phyloP scores from a whole-genome alignment of 2,329 filamentous ascomycete genomes.

The Apiospora aurea region DNA sequence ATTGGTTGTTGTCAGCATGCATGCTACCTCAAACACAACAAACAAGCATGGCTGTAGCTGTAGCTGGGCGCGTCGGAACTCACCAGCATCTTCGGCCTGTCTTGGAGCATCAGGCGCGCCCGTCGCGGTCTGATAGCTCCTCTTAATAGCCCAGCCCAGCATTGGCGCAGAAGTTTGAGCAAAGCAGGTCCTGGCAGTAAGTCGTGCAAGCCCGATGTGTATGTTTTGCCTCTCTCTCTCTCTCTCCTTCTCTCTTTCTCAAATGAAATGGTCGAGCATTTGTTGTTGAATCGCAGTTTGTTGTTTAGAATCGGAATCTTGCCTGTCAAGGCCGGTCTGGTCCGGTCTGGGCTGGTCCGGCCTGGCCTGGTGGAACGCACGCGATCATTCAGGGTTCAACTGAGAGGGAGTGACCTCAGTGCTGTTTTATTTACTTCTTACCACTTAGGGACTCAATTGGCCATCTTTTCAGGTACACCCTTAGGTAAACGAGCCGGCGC shows the following conservation, averaged over 20 bases:
- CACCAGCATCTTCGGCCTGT: constrained; percentile 36
- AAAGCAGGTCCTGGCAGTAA: not conserved
- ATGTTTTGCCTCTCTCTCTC: not conserved
- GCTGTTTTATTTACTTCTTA: constrained; percentile 16
- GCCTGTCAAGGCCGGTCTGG: not conserved
- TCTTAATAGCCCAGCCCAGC: constrained; percentile 67
- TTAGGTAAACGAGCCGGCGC: not conserved
- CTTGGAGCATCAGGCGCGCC: constrained; percentile 43
- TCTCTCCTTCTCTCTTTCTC: not conserved
- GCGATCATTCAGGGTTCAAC: constrained; percentile 5
- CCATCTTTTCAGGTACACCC: not conserved
- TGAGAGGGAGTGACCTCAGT: constrained; percentile 6
- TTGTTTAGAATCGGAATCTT: not conserved
- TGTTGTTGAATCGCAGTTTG: not conserved
- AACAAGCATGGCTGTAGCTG: not conserved
- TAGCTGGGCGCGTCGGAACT: constrained; percentile 7
- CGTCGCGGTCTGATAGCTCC: constrained; percentile 49
- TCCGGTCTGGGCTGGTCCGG: not conserved
- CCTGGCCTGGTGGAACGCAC: not conserved
- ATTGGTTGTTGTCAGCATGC: constrained; percentile 26
- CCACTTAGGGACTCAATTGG: not conserved
- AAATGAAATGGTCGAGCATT: not conserved
- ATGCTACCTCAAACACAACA: constrained; percentile 30
- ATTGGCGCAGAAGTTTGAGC: constrained; percentile 1
- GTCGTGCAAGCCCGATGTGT: not conserved